Conservation (phyloP, 2,329 filamentous ascomycete genomes). For the Tolypocladium tropicale region DNA sequence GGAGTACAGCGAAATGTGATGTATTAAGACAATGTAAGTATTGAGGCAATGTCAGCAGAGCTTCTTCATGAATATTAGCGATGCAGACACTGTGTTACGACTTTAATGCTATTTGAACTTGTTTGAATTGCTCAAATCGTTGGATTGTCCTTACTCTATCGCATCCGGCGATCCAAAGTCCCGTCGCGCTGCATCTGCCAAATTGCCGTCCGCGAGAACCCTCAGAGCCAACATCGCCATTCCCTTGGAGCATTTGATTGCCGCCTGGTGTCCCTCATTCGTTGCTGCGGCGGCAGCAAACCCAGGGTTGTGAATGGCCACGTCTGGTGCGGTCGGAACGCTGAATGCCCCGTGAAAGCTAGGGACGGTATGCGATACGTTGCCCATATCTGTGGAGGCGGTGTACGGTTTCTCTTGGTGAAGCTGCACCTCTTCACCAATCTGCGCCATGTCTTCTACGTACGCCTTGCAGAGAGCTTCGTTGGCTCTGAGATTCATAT, state of each 20-base stretch:
- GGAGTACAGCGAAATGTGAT: too few species aligned
- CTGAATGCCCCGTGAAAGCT: conserved; percentile 37
- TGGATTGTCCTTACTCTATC: background rate
- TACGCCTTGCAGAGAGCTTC: conserved; percentile 32
- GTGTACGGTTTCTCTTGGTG: conserved; percentile 24
- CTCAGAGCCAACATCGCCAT: conserved; percentile 27
- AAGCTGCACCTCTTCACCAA: conserved; percentile 24
- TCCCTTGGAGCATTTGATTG: conserved; percentile 32
- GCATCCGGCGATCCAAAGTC: conserved; percentile 9
- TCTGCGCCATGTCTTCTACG: conserved; percentile 29
- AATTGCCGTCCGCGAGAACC: conserved; percentile 15
- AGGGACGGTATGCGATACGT: conserved; percentile 36
- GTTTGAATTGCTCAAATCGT: too few species aligned
- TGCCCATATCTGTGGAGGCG: conserved; percentile 40
- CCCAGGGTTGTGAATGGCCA: conserved; percentile 25
- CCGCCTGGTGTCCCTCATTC: conserved; percentile 26
- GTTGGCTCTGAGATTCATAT: conserved; percentile 35
- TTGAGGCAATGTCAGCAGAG: too few species aligned
- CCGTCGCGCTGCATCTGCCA: conserved; percentile 7
- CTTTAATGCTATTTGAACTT: too few species aligned
- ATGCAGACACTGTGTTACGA: too few species aligned
- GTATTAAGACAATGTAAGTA: too few species aligned
- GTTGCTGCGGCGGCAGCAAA: conserved; percentile 34
- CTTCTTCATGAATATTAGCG: too few species aligned
- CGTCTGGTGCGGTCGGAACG: conserved; percentile 25